These are phyloP conservation scores for Leucosporidium creatinivorum DNA, from an alignment of 768 basidiomycete species.

Conservation along the genomic window DNA sequence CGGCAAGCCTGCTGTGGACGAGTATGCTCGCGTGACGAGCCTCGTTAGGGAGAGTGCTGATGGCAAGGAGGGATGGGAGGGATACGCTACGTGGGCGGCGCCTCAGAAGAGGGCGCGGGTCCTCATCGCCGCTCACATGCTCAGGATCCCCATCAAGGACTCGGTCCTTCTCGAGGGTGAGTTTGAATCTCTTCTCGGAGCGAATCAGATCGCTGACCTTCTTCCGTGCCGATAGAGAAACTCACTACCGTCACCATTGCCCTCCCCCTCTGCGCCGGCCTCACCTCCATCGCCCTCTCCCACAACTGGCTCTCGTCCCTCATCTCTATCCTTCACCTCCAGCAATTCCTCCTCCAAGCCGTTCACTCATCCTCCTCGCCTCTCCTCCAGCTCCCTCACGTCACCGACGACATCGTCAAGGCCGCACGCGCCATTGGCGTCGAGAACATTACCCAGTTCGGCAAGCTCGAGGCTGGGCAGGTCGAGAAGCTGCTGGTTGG, in stretches of 20 bases:
- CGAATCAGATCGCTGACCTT: neutral
- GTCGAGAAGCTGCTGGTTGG: slow-evolving; percentile 25
- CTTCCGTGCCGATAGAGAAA: slow-evolving; percentile 22
- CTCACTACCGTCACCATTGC: slow-evolving; percentile 30
- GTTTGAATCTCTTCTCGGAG: slow-evolving; percentile 34
- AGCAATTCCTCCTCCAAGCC: slow-evolving; percentile 77
- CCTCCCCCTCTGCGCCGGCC: slow-evolving; percentile 45
- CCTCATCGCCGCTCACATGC: slow-evolving; percentile 75
- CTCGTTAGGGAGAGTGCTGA: slow-evolving; percentile 40
- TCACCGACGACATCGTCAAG: slow-evolving; percentile 46
- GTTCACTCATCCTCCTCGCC: slow-evolving; percentile 45
- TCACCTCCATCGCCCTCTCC: slow-evolving; percentile 71
- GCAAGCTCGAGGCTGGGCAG: slow-evolving; percentile 21
- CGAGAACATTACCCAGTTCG: slow-evolving; percentile 28
- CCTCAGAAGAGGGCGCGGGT: slow-evolving; percentile 51
- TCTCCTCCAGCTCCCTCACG: slow-evolving; percentile 71
- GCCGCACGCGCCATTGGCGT: slow-evolving; percentile 35
- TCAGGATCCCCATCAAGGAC: slow-evolving; percentile 56
- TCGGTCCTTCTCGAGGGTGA: slow-evolving; percentile 55
- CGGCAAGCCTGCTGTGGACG: slow-evolving; percentile 40
- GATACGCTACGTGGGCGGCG: slow-evolving; percentile 39
- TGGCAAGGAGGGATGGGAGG: slow-evolving; percentile 29
- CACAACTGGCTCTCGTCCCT: slow-evolving; percentile 85
- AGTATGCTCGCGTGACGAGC: slow-evolving; percentile 39
- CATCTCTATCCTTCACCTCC: slow-evolving; percentile 68